Conservation (phyloP, 2,329 filamentous ascomycete genomes). For the Monilinia laxa region DNA sequence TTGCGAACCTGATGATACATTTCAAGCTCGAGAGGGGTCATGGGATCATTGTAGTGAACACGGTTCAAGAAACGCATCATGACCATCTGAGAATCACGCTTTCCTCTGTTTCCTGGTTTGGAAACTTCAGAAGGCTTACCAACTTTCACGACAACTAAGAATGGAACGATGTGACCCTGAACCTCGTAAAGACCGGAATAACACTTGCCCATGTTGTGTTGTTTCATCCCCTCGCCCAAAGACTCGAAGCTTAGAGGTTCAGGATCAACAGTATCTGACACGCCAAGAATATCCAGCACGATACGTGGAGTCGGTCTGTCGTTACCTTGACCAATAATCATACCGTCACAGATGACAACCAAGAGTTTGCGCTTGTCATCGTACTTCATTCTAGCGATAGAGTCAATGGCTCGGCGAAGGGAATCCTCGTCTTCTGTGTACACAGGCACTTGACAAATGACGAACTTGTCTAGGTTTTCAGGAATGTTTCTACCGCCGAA, state of each 20-base stretch:
- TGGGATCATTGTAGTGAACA: constrained; percentile 93
- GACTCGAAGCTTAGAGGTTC: constrained; percentile 96
- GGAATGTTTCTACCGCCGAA: constrained; percentile 89
- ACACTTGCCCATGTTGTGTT: constrained; percentile 99
- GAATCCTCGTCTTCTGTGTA: constrained; percentile 99
- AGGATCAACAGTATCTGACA: constrained; percentile 89
- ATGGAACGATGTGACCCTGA: constrained; percentile 95
- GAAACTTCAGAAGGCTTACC: constrained; percentile 78
- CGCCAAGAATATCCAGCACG: constrained; percentile 93
- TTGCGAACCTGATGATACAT: constrained; percentile 99
- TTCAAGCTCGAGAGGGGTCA: constrained; percentile 95
- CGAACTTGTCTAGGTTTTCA: constrained; percentile 96
- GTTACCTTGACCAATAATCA: constrained; percentile 99
- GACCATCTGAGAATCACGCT: constrained; percentile 98
- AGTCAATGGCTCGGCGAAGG: constrained; percentile 93
- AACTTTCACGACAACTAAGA: constrained; percentile 94
- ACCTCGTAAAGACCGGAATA: constrained; percentile 98
- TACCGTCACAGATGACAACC: constrained; percentile 91
- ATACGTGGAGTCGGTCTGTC: constrained; percentile 94
- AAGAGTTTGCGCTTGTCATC: constrained; percentile 98
- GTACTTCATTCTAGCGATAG: constrained; percentile 90
- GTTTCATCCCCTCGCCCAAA: constrained; percentile 90
- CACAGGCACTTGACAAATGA: constrained; percentile 95
- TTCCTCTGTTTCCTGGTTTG: constrained; percentile 89
- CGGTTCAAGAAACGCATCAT: constrained; percentile 99